phyloP scores from a whole-genome alignment of 441 rosid genomes.

The Sinapis alba region DNA sequence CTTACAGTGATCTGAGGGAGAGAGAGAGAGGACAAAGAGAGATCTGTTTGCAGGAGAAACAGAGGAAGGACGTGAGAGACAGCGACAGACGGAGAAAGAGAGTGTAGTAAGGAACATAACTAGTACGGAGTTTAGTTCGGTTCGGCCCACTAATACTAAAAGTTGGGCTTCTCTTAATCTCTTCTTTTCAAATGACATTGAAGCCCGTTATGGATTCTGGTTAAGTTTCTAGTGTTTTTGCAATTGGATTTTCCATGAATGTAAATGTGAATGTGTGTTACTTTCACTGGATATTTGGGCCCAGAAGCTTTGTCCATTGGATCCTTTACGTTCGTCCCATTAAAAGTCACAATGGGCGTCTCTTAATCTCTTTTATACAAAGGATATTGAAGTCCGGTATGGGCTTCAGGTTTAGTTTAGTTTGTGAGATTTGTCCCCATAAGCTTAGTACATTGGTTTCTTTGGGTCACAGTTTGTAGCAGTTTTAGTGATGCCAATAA shows the following conservation, averaged over 20 bases:
- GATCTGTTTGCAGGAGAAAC: slow-evolving; percentile 2
- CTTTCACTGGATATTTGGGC: neutral
- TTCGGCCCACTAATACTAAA: neutral
- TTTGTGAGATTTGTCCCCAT: neutral
- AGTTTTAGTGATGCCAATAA: neutral
- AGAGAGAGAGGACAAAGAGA: neutral
- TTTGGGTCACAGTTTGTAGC: neutral
- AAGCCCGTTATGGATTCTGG: too few species aligned
- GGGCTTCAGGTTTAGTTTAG: neutral
- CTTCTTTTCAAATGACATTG: too few species aligned
- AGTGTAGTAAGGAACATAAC: neutral
- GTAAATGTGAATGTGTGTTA: too few species aligned
- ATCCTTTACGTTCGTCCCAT: neutral
- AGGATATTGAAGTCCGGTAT: neutral
- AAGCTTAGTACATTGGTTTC: neutral
- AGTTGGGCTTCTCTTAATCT: too few species aligned
- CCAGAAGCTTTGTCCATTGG: neutral
- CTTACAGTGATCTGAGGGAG: neutral
- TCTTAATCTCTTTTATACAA: too few species aligned
- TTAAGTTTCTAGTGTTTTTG: too few species aligned
- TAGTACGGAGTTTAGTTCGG: neutral
- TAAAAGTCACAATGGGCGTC: neutral
- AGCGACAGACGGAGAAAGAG: neutral
- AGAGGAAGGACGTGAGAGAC: neutral
- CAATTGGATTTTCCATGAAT: neutral